Evolutionary conservation across 768 basidiomycete genomes (phyloP).

Genomic region (Lenzites betulinus): DNA sequence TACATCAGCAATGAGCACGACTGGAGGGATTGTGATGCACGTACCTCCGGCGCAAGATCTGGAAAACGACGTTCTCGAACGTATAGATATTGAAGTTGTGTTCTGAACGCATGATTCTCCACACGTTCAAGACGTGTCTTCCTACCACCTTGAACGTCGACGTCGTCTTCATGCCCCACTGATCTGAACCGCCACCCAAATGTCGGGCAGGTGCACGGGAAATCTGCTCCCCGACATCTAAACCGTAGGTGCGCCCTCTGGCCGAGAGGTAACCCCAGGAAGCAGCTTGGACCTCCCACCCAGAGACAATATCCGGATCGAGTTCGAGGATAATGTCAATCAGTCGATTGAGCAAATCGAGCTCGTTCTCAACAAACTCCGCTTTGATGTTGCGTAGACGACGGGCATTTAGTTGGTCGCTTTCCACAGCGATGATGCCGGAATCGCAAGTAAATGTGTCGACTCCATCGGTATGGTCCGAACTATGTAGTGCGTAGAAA

Average conservation of each 20-base stretch:
- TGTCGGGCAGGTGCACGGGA: constrained; percentile 67
- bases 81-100: constrained; percentile 76
- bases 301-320: constrained; percentile 90
- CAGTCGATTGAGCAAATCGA: constrained; percentile 77
- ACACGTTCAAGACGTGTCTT: constrained; percentile 89
- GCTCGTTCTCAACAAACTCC: constrained; percentile 64
- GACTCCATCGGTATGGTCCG: constrained; percentile 39
- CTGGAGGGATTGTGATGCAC: constrained; percentile 16
- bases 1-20: neutral
- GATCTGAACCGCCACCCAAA: constrained; percentile 44
- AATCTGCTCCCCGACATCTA: constrained; percentile 72
- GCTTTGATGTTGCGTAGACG: constrained; percentile 47
- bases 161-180: constrained; percentile 73
- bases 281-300: constrained; percentile 87
- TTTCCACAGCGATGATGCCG: constrained; percentile 58
- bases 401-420: constrained; percentile 39
- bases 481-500: constrained; percentile 73
- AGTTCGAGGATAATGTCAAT: constrained; percentile 72
- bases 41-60: constrained; percentile 75
- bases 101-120: constrained; percentile 91
- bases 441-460: constrained; percentile 38
- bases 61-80: constrained; percentile 88
- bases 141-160: constrained; percentile 86
- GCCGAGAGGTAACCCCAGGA: constrained; percentile 90
- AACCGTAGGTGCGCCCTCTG: constrained; percentile 67